These are phyloP conservation scores for Terana coerulea DNA, from an alignment of 768 basidiomycete genomes.

Conservation along the genomic window DNA sequence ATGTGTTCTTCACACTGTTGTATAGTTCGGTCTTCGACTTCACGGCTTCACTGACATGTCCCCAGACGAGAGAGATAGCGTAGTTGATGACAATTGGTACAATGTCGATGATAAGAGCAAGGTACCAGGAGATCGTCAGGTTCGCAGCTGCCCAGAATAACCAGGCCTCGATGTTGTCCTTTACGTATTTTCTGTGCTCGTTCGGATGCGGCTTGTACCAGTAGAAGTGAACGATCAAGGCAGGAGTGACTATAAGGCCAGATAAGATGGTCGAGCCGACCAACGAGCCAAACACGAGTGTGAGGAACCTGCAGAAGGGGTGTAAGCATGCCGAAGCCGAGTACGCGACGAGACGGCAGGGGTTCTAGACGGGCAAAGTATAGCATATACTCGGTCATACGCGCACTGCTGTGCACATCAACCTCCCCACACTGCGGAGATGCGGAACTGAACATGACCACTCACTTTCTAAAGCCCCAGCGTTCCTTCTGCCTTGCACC, in stretches of 20 bases:
- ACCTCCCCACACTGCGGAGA: background rate
- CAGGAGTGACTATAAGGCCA: constrained; percentile 55
- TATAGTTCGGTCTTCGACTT: constrained; percentile 69
- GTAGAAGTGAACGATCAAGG: constrained; percentile 61
- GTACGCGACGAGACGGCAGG: too few relatives aligned
- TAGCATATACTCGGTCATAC: background rate
- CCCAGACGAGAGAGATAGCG: constrained; percentile 61
- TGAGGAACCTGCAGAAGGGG: constrained; percentile 43
- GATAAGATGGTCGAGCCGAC: constrained; percentile 69
- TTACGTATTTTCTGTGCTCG: constrained; percentile 53
- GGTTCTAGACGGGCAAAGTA: too few relatives aligned
- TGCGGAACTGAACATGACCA: constrained; percentile 1
- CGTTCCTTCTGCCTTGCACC: constrained; percentile 41
- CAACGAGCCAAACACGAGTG: constrained; percentile 65
- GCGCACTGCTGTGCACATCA: background rate
- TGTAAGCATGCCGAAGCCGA: constrained; percentile 3
- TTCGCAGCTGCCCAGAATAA: constrained; percentile 81
- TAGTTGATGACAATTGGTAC: constrained; percentile 53
- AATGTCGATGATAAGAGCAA: constrained; percentile 69
- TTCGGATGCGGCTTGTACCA: constrained; percentile 64
- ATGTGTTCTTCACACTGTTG: constrained; percentile 60
- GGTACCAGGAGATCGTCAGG: constrained; percentile 73
- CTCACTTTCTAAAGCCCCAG: constrained; percentile 55
- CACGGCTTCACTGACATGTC: constrained; percentile 66
- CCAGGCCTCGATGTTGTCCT: constrained; percentile 71